Evolutionary conservation across 352 stramenopile genomes (phyloP).

Genomic region (Elongisporangium anandrum): DNA sequence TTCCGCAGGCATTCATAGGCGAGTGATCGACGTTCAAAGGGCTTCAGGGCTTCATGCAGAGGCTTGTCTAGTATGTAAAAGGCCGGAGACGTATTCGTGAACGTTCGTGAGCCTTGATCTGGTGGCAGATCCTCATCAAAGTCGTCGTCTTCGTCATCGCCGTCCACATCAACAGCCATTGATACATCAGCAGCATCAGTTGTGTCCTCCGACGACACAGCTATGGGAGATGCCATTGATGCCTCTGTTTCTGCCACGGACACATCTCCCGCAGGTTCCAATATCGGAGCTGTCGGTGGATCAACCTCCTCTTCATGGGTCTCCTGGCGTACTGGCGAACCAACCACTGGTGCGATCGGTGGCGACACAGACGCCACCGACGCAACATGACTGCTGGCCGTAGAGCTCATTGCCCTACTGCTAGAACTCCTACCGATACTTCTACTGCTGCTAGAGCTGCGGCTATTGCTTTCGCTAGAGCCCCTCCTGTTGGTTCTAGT

Average conservation of each 20-base stretch:
- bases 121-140: not conserved
- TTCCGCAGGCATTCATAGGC: conserved; percentile 61
- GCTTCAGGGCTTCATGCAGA: conserved; percentile 19
- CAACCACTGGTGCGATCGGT: conserved; percentile 1
- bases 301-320: conserved; percentile 9
- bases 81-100: not conserved
- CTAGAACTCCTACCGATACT: not conserved
- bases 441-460: not conserved
- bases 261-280: too few relatives aligned
- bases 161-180: conserved; percentile 10
- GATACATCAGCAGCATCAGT: not conserved
- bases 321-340: conserved; percentile 8
- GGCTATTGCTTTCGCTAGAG: not conserved
- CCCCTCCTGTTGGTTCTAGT: too few relatives aligned
- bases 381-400: not conserved
- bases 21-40: conserved; percentile 37
- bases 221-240: not conserved
- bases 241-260: not conserved
- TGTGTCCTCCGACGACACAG: not conserved
- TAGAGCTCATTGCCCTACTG: not conserved
- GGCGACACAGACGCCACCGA: not conserved
- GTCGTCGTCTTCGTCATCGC: conserved; percentile 5
- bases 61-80: conserved; percentile 52
- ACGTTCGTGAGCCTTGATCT: not conserved
- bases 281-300: too few relatives aligned